phyloP scores from a whole-genome alignment of 73 alveolate species.

The Symbiodinium pilosum region DNA sequence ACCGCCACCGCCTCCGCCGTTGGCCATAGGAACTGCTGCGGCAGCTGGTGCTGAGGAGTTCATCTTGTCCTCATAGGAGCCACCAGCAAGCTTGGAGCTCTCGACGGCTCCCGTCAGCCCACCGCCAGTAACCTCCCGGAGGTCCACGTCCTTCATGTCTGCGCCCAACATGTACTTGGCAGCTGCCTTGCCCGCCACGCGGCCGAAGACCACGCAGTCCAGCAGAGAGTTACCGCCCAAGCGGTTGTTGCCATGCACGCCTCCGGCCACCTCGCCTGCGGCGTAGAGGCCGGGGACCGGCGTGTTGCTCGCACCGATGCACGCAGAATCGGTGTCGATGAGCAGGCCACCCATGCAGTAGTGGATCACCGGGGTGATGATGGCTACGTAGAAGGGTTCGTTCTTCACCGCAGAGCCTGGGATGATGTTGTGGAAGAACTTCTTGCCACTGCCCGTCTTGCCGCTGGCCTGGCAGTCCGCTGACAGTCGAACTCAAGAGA shows the following conservation, averaged over 20 bases:
- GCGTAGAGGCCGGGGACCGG: not conserved
- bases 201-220: constrained; percentile 97
- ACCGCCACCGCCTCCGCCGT: constrained; percentile 40
- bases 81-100: constrained; percentile 90
- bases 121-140: constrained; percentile 49
- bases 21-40: constrained; percentile 23
- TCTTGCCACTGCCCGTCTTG: constrained; percentile 45
- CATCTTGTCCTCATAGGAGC: constrained; percentile 78
- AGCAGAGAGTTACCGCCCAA: constrained; percentile 96
- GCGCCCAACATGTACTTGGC: constrained; percentile 95
- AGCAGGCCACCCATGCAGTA: constrained; percentile 97
- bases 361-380: constrained; percentile 96
- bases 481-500: no score
- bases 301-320: constrained; percentile 94
- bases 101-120: constrained; percentile 74
- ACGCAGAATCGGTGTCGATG: constrained; percentile 95
- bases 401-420: constrained; percentile 40
- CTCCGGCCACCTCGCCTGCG: not conserved
- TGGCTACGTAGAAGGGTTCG: constrained; percentile 32
- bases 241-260: constrained; percentile 42
- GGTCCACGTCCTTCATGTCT: constrained; percentile 71
- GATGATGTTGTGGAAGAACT: constrained; percentile 47
- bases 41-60: constrained; percentile 26
- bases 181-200: constrained; percentile 96
- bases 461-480: constrained; percentile 31